phyloP scores from a whole-genome alignment of 495 filamentous ascomycete species.

The Penicillium silybi region DNA sequence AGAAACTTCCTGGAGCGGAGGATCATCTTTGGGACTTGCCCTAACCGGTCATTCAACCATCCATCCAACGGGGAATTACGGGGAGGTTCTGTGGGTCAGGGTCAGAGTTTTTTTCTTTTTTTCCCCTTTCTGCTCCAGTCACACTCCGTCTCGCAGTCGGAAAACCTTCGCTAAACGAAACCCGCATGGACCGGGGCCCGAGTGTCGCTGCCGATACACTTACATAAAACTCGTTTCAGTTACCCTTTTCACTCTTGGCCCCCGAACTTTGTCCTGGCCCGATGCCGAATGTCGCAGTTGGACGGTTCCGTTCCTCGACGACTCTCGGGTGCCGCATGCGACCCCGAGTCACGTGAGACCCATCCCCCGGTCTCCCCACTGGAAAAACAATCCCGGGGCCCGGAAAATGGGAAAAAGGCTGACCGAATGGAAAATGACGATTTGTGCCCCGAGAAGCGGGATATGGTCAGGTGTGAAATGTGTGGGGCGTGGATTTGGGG shows the following conservation, averaged over 20 bases:
- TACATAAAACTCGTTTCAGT: constrained; percentile 13
- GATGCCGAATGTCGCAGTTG: constrained; percentile 3
- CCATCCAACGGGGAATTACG: constrained; percentile 21
- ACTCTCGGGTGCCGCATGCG: constrained; percentile 1
- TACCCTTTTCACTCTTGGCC: constrained; percentile 3
- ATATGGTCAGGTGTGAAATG: background rate
- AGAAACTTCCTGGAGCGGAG: constrained; percentile 4
- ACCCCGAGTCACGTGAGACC: background rate
- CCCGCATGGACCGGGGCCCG: background rate
- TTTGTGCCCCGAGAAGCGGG: too few relatives aligned
- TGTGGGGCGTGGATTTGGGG: background rate
- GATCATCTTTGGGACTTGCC: constrained; percentile 10
- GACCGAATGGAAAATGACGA: too few relatives aligned
- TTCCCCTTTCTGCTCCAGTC: constrained; percentile 2
- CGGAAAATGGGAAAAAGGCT: background rate
- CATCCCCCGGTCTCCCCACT: background rate
- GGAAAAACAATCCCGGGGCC: too few relatives aligned
- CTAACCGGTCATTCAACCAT: constrained; percentile 4
- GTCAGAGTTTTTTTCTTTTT: constrained; percentile 8
- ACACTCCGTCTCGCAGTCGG: background rate
- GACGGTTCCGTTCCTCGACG: too few relatives aligned
- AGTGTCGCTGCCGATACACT: constrained; percentile 1
- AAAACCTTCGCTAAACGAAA: background rate
- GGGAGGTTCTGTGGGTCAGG: constrained; percentile 11
- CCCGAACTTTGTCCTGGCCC: background rate